Evolutionary conservation across 371 early-diverging fungal species (phyloP), one percentile per base, ranked within the genome.

Genomic region (Mortierella polycephala): DNA sequence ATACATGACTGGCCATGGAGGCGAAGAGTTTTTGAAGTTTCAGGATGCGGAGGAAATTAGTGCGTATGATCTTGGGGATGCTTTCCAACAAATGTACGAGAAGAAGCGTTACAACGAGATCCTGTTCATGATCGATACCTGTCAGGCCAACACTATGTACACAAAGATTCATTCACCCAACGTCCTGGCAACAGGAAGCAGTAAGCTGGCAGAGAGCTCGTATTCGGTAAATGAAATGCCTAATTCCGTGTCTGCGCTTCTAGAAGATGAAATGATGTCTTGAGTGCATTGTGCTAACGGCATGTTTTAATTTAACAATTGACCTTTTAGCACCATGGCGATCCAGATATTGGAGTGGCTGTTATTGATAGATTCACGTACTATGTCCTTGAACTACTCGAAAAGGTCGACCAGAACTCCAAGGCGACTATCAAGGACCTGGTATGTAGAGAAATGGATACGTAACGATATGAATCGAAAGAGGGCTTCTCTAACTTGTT

Each of bases 1-100:
- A 6, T 99, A 94, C 74, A 95, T 99, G 96, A 97, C 99, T 4
- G 99, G 99, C 0, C 98, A 99, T 77, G 99, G 99, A 40, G 99
- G 99, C 41, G 96, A 97, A 71, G 97, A 96, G 67, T 98, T 99
- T 73, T 81, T 98, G 56, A 98, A 98, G 83, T 98, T 98, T 77
- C 99, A 98, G 81, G 99, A 98, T 82, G 90, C 93, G 20, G 97
- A 98, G 77, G 99, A 98, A 82, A 93, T 98, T 60, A 92, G 94
- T 62, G 91, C 94, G 21, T 91, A 94, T 58, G 98, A 98, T 83
- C 82, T 98, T 50, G 98, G 96, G 7, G 97, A 97, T 81, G 94
- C 99, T 18, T 95, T 99, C 69, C 91, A 93, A 58, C 98, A 98
- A 81, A 98, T 99, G 99, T 87, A 87, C 75, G 96, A 97, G 83